Conservation (phyloP, 1,284 basidiomycete genomes). For the Mycosarcoma maydis region DNA sequence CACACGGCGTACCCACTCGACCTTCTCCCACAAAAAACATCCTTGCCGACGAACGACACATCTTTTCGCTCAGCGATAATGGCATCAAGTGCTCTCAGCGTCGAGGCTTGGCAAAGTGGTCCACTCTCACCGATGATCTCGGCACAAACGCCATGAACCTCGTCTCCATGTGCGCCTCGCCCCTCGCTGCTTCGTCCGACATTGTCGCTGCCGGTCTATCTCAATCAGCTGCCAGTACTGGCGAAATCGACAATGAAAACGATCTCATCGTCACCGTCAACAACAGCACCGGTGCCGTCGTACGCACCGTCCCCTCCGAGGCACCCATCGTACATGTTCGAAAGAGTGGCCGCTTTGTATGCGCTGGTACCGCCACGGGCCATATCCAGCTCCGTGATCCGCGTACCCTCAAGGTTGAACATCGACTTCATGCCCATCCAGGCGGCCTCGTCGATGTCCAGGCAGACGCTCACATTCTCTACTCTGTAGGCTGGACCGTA, state of each 20-base stretch:
- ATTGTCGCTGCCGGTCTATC: constrained; percentile 59
- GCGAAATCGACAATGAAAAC: constrained; percentile 43
- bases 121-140: constrained; percentile 24
- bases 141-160: constrained; percentile 48
- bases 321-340: constrained; percentile 58
- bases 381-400: constrained; percentile 65
- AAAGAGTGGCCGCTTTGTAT: constrained; percentile 53
- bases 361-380: constrained; percentile 56
- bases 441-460: constrained; percentile 65
- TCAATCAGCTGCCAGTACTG: constrained; percentile 33
- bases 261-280: constrained; percentile 59
- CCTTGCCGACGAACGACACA: constrained; percentile 64
- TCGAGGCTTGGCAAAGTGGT: constrained; percentile 67
- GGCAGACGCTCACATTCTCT: constrained; percentile 62
- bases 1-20: constrained; percentile 72
- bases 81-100: constrained; percentile 67
- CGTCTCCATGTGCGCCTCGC: constrained; percentile 60
- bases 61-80: constrained; percentile 65
- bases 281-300: constrained; percentile 54
- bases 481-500: constrained; percentile 65
- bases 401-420: constrained; percentile 58
- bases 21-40: constrained; percentile 62
- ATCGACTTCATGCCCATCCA: constrained; percentile 63
- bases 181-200: constrained; percentile 58
- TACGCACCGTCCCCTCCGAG: constrained; percentile 57